These are phyloP conservation scores for Candida easanensis DNA, from an alignment of 805 yeast genomes.

Conservation along the genomic window DNA sequence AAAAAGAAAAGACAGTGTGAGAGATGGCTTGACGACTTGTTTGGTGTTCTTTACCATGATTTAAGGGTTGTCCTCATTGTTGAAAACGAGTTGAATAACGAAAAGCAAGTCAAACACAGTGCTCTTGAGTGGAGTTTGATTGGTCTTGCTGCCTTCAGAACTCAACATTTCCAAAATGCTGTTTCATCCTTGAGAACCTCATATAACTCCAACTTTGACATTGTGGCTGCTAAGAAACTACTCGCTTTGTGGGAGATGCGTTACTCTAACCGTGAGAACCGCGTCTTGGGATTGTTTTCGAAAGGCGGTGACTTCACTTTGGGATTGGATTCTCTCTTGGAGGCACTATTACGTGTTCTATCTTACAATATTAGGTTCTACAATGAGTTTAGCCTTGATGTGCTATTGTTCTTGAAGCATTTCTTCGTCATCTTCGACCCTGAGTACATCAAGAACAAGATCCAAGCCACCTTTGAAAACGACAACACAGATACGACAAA, in stretches of 20 bases:
- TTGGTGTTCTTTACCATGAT: conserved; percentile 68
- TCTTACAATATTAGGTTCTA: conserved; percentile 70
- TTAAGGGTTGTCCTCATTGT: conserved; percentile 36
- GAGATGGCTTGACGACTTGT: conserved; percentile 75
- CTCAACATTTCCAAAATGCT: conserved; percentile 46
- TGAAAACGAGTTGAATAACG: conserved; percentile 28
- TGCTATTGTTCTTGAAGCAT: conserved; percentile 42
- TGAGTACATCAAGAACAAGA: conserved; percentile 29
- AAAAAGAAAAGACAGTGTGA: conserved; percentile 60
- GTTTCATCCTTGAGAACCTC: conserved; percentile 54
- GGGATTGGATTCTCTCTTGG: conserved; percentile 37
- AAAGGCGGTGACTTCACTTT: conserved; percentile 20
- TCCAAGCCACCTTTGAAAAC: conserved; percentile 27
- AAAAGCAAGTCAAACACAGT: conserved; percentile 41
- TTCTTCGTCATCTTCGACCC: conserved; percentile 35
- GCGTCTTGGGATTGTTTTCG: conserved; percentile 18
- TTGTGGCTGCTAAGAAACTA: conserved; percentile 51
- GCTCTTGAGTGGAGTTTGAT: conserved; percentile 75
- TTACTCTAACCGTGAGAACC: conserved; percentile 14
- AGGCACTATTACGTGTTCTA: conserved; percentile 44
- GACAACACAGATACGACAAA: conserved; percentile 25
- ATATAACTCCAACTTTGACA: conserved; percentile 56
- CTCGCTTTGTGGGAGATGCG: conserved; percentile 38
- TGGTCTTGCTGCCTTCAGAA: conserved; percentile 52
- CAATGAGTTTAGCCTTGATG: conserved; percentile 46